These are phyloP conservation scores for Pisolithus tinctorius DNA, from an alignment of 768 basidiomycete genomes.

Conservation along the genomic window DNA sequence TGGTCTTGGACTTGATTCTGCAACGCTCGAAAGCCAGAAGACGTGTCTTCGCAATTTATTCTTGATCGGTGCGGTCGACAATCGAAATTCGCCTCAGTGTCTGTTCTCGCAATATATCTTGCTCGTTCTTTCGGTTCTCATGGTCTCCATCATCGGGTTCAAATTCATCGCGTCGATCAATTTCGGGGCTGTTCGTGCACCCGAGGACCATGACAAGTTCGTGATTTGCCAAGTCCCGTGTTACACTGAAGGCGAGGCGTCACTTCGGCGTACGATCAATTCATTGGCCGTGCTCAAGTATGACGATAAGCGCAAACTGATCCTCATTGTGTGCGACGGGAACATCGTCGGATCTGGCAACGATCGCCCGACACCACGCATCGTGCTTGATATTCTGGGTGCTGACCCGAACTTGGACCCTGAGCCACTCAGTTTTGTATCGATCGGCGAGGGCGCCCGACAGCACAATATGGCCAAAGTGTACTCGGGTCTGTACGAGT, in stretches of 20 bases:
- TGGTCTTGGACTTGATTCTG: conserved; percentile 48
- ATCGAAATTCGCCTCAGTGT: conserved; percentile 87
- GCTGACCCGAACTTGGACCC: conserved; percentile 90
- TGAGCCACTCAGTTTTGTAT: conserved; percentile 90
- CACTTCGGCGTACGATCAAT: conserved; percentile 84
- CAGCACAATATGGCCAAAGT: conserved; percentile 99
- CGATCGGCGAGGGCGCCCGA: conserved; percentile 88
- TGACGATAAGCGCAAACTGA: conserved; percentile 94
- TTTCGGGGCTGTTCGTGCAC: conserved; percentile 71
- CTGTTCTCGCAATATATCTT: conserved; percentile 88
- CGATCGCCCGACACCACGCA: conserved; percentile 91
- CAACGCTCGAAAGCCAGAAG: conserved; percentile 64
- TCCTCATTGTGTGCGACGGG: conserved; percentile 93
- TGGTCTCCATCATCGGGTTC: conserved; percentile 94
- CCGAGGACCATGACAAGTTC: conserved; percentile 95
- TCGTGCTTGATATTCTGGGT: conserved; percentile 94
- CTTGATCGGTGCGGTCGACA: conserved; percentile 87
- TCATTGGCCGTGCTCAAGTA: conserved; percentile 92
- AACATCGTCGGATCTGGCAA: conserved; percentile 98
- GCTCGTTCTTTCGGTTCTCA: conserved; percentile 80
- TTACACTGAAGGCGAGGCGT: conserved; percentile 92
- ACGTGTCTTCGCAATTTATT: conserved; percentile 92
- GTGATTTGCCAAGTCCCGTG: conserved; percentile 98
- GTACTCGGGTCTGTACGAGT: conserved; percentile 93
- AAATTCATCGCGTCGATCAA: conserved; percentile 91